Evolutionary conservation across 805 yeast species (phyloP).

Genomic region (Sugiyamaella boreocaroliniensis): DNA sequence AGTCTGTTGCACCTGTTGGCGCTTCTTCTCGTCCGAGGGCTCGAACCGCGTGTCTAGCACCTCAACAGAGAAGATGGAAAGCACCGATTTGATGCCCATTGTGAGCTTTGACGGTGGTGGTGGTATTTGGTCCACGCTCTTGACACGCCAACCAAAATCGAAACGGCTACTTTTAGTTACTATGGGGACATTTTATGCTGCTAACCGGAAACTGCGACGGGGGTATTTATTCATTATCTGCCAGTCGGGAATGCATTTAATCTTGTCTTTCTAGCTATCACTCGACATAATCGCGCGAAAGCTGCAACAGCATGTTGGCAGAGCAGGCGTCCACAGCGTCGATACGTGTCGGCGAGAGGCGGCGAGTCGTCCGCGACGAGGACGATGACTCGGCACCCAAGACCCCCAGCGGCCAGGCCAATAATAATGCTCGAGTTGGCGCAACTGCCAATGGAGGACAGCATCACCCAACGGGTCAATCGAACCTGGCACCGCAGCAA

Average conservation of each 20-base stretch:
- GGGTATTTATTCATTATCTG: too few species aligned
- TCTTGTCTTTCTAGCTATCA: too few species aligned
- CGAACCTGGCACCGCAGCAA: neutral
- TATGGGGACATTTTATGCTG: too few species aligned
- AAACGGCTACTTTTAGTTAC: too few species aligned
- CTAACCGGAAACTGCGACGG: too few species aligned
- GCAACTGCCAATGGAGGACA: neutral
- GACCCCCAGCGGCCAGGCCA: neutral
- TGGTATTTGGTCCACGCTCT: too few species aligned
- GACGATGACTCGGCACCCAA: neutral
- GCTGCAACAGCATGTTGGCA: neutral
- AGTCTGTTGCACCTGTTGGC: slow-evolving; percentile 19
- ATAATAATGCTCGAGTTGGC: neutral
- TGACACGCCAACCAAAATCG: too few species aligned
- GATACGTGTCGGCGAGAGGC: neutral
- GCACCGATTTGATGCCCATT: neutral
- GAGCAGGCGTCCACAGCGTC: neutral
- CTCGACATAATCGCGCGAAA: too few species aligned
- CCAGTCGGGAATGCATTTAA: too few species aligned
- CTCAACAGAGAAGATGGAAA: slow-evolving; percentile 32
- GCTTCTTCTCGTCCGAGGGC: slow-evolving; percentile 30
- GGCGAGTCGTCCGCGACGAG: slow-evolving; percentile 2
- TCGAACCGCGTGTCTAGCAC: slow-evolving; percentile 39
- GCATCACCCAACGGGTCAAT: neutral
- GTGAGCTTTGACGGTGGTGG: too few species aligned